Base-by-base conservation (phyloP, 1,139 yeast genomes). In the Suhomyces ambrosiae region DNA sequence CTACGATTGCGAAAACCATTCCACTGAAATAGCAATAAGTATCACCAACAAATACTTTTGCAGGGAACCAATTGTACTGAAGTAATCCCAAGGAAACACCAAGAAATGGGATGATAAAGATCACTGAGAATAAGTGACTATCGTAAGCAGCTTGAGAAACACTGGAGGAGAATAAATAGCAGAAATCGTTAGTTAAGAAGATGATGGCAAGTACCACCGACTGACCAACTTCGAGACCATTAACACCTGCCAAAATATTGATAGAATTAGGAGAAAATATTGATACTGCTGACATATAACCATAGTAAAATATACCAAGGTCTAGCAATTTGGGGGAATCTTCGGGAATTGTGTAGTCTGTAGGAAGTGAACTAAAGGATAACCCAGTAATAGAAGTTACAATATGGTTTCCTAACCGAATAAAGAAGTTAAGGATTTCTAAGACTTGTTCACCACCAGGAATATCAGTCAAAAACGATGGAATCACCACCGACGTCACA, bases 21-120 rank as follows among this genome's bases (percentile, higher is more conserved):
- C 99, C 99, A 22, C 96, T 88, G 61, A 92, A 89, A 63, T 94
- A 92, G 63, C 99, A 92, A 66, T 86, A 94, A 0, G 98, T 92
- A 57, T 92, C 99, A 16, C 99, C 99, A 3, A 94, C 99, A 66
- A 92, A 92, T 1, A 88, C 97, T 41, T 66, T 65, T 0, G 98
- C 89, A 1, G 98, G 98, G 66, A 73, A 92, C 84, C 92, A 86
- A 60, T 92, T 92, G 68, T 74, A 83, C 51, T 77, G 80, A 47
- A 86, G 75, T 37, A 92, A 65, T 0, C 88, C 95, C 2, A 82
- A 44, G 1, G 96, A 80, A 3, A 88, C 95, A 0, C 97, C 97
- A 23, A 90, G 54, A 55, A 92, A 86, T 13, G 98, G 99, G 1
- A 90, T 67, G 32, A 92, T 63, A 47, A 92, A 71, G 38, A 87